Evolutionary conservation across 2,329 filamentous ascomycete species (phyloP).

Genomic region (Thelonectria olida): DNA sequence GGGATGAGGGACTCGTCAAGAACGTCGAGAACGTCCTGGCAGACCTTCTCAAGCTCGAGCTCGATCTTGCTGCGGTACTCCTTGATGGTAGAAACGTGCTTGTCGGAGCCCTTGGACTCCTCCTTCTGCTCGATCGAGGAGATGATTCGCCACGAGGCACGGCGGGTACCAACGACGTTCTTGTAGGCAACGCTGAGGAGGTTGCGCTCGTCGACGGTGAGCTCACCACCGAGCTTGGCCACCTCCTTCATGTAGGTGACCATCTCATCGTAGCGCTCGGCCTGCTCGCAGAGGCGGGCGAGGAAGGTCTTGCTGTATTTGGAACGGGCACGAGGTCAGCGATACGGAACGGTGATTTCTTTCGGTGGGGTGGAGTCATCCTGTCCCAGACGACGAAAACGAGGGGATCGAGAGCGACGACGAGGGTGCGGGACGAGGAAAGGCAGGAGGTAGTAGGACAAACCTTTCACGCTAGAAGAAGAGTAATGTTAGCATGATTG

Average conservation of each 20-base stretch:
- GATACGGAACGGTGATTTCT: conserved; percentile 28
- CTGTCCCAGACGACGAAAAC: conserved; percentile 24
- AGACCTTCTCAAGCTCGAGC: conserved; percentile 95
- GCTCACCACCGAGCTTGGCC: conserved; percentile 83
- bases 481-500: conserved; percentile 47
- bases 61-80: conserved; percentile 99
- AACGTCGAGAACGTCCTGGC: conserved; percentile 96
- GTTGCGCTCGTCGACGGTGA: conserved; percentile 97
- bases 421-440: conserved; percentile 22
- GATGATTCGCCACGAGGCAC: conserved; percentile 99
- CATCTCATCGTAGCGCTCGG: conserved; percentile 99
- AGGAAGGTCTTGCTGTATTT: conserved; percentile 95
- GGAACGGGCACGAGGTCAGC: conserved; percentile 40
- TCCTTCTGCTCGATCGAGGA: conserved; percentile 99
- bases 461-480: conserved; percentile 74
- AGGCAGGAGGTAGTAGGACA: conserved; percentile 41
- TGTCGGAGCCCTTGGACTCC: conserved; percentile 97
- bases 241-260: conserved; percentile 99
- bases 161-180: conserved; percentile 98
- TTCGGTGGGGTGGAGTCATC: conserved; percentile 32
- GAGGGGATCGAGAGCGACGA: conserved; percentile 25
- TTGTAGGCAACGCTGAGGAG: conserved; percentile 99
- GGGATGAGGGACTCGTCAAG: conserved; percentile 93
- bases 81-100: conserved; percentile 92
- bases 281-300: conserved; percentile 99